These are phyloP conservation scores for Trichomonascaceae sp. DNA, from an alignment of 1,139 yeast species.

Conservation along the genomic window DNA sequence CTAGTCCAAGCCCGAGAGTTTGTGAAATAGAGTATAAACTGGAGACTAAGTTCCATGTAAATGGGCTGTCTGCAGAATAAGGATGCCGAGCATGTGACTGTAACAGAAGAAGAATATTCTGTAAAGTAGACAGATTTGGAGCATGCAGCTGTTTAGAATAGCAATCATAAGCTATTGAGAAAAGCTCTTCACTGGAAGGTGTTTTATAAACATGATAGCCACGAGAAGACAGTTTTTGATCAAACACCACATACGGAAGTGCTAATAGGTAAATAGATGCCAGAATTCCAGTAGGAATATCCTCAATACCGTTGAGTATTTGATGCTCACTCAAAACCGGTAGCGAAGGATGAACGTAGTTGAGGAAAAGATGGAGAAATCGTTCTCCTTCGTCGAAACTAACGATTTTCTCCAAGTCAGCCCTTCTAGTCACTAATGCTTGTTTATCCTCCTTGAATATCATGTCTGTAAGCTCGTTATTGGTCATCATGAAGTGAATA, in stretches of 20 bases:
- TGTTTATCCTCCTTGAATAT: neutral
- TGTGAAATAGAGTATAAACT: slow-evolving; percentile 83
- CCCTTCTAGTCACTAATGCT: neutral
- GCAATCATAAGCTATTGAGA: slow-evolving; percentile 32
- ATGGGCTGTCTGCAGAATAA: slow-evolving; percentile 4
- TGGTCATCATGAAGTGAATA: neutral
- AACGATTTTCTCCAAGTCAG: neutral
- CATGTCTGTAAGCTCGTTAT: neutral
- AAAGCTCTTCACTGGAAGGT: slow-evolving; percentile 1
- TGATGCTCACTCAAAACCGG: slow-evolving; percentile 41
- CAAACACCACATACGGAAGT: slow-evolving; percentile 14
- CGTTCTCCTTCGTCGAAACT: neutral
- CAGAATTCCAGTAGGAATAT: slow-evolving; percentile 35
- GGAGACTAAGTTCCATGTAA: slow-evolving; percentile 70
- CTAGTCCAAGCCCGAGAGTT: slow-evolving; percentile 77
- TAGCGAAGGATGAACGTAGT: slow-evolving; percentile 35
- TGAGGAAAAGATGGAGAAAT: neutral
- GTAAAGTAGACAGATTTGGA: slow-evolving; percentile 41
- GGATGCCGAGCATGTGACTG: slow-evolving; percentile 18
- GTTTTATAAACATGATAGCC: slow-evolving; percentile 37
- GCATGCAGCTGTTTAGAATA: slow-evolving; percentile 37
- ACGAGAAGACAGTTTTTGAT: neutral
- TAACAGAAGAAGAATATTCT: slow-evolving; percentile 39
- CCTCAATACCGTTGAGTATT: slow-evolving; percentile 31
- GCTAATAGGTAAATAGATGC: slow-evolving; percentile 41